These are phyloP conservation scores for Zygotorulaspora sp. DNA, from an alignment of 805 yeast genomes.

Conservation along the genomic window DNA sequence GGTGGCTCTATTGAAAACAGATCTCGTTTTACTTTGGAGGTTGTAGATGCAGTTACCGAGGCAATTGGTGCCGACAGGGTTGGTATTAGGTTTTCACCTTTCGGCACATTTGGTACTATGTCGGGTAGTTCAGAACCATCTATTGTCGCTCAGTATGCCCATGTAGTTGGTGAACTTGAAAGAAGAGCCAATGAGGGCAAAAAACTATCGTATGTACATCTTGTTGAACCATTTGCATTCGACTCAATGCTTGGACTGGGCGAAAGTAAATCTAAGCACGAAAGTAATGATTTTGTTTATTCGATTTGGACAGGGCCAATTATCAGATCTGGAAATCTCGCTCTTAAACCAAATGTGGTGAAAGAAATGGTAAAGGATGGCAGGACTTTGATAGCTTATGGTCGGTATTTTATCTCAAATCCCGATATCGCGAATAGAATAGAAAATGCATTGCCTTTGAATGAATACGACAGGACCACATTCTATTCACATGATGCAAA, in stretches of 20 bases:
- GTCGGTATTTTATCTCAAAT: slow-evolving; percentile 49
- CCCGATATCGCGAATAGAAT: slow-evolving; percentile 51
- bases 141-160: slow-evolving; percentile 34
- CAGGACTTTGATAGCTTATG: slow-evolving; percentile 43
- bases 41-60: neutral
- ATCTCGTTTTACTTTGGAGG: neutral
- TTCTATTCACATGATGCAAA: slow-evolving; percentile 40
- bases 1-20: slow-evolving; percentile 41
- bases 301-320: slow-evolving; percentile 45
- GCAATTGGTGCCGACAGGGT: slow-evolving; percentile 23
- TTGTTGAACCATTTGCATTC: slow-evolving; percentile 43
- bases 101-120: slow-evolving; percentile 38
- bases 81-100: slow-evolving; percentile 49
- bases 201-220: slow-evolving; percentile 39
- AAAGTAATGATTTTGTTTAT: slow-evolving; percentile 37
- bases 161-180: slow-evolving; percentile 33
- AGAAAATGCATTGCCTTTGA: slow-evolving; percentile 12
- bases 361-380: slow-evolving; percentile 35
- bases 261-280: slow-evolving; percentile 29
- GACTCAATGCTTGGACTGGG: slow-evolving; percentile 26
- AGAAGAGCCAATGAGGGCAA: slow-evolving; percentile 35
- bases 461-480: slow-evolving; percentile 43
- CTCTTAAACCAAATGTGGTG: slow-evolving; percentile 26
- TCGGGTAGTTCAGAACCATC: slow-evolving; percentile 35
- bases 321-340: slow-evolving; percentile 40